Percentiles rank a stretch among this genome's conserved stretches.
These are phyloP conservation scores for Candolleomyces aberdarensis DNA, from an alignment of 768 basidiomycete genomes.

Conservation along the genomic window DNA sequence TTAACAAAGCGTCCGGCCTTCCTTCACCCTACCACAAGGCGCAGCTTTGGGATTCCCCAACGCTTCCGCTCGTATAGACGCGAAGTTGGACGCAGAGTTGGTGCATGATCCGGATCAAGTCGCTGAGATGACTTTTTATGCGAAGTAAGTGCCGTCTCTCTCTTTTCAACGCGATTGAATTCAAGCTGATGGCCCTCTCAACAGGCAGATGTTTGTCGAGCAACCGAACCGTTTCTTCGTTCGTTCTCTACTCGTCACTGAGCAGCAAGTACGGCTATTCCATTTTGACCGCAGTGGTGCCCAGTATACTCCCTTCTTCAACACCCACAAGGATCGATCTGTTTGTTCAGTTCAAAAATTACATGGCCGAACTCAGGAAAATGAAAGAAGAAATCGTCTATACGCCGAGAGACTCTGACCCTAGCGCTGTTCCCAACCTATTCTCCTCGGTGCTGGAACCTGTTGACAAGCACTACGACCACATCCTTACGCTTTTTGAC, in stretches of 20 bases:
- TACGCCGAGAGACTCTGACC: too few relatives aligned
- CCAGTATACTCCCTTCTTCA: not conserved
- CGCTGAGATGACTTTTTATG: not conserved
- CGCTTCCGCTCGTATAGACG: not conserved
- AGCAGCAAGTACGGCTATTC: not conserved
- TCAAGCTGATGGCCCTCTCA: rapidly evolving
- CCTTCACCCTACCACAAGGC: not conserved
- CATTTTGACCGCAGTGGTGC: conserved; percentile 5
- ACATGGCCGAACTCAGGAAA: too few relatives aligned
- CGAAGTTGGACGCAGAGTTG: not conserved
- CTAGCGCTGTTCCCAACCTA: too few relatives aligned
- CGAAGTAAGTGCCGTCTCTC: not conserved
- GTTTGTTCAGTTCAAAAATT: too few relatives aligned
- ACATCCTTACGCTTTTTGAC: too few relatives aligned
- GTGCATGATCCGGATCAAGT: not conserved
- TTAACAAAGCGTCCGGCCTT: not conserved
- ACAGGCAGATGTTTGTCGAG: not conserved
- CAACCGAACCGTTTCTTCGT: conserved; percentile 4
- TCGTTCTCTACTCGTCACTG: not conserved
- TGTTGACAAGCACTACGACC: too few relatives aligned
- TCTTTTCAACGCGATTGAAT: too few relatives aligned
- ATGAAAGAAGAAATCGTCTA: too few relatives aligned
- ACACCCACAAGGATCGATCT: not conserved
- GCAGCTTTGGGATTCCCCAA: not conserved
- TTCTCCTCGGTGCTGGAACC: too few relatives aligned